Percentiles rank a stretch among this genome's conserved stretches.
phyloP scores from a whole-genome alignment of 2,329 filamentous ascomycete genomes.

The Fusarium sp. region DNA sequence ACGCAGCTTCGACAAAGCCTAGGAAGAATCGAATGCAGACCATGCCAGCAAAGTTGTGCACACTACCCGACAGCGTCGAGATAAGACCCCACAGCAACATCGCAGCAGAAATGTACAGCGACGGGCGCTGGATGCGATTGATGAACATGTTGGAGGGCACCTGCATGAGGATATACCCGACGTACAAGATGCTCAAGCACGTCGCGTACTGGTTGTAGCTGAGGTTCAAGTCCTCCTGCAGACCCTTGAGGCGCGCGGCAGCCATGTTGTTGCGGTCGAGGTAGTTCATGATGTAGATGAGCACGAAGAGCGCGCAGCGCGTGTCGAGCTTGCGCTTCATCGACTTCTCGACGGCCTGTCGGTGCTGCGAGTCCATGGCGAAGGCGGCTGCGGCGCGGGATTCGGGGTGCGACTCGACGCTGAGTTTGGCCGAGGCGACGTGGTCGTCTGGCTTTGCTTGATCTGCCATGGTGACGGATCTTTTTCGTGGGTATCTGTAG shows the following conservation, averaged over 20 bases:
- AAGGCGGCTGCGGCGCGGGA: slow-evolving; percentile 5
- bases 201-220: slow-evolving; percentile 70
- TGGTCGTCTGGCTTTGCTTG: slow-evolving; percentile 28
- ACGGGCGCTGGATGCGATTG: slow-evolving; percentile 63
- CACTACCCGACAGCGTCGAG: slow-evolving; percentile 65
- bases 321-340: slow-evolving; percentile 77
- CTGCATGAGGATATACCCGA: slow-evolving; percentile 74
- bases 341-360: slow-evolving; percentile 67
- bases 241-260: slow-evolving; percentile 71
- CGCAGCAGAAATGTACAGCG: slow-evolving; percentile 60
- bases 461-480: slow-evolving; percentile 8
- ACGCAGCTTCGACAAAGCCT: slow-evolving; percentile 72
- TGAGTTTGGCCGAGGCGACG: slow-evolving; percentile 28
- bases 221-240: slow-evolving; percentile 69
- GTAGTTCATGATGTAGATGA: slow-evolving; percentile 83
- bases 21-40: slow-evolving; percentile 68
- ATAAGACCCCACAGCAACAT: slow-evolving; percentile 71
- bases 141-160: slow-evolving; percentile 68
- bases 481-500: too few species aligned
- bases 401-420: slow-evolving; percentile 29
- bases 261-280: slow-evolving; percentile 76
- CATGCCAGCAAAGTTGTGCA: slow-evolving; percentile 63
- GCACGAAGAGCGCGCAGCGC: slow-evolving; percentile 73
- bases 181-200: slow-evolving; percentile 72
- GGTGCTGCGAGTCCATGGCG: slow-evolving; percentile 58